Evolutionary conservation across 1,139 yeast genomes (phyloP).

Genomic region (Suhomyces bokatorum): DNA sequence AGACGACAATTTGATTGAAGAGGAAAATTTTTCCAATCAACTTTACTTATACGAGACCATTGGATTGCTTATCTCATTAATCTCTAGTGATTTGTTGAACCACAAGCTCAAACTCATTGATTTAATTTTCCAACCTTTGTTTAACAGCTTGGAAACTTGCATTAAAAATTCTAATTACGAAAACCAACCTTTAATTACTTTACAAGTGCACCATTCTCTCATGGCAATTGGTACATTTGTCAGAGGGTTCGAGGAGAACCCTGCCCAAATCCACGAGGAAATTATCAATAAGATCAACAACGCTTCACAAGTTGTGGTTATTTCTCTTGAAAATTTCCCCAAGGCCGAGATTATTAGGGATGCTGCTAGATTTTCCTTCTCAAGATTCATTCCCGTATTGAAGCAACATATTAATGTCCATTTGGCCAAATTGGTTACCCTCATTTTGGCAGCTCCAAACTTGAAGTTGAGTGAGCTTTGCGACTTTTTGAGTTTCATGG

Average conservation of each 20-base stretch:
- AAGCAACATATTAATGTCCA: slow-evolving; percentile 48
- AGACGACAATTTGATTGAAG: slow-evolving; percentile 54
- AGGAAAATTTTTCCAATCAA: slow-evolving; percentile 74
- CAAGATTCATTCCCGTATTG: slow-evolving; percentile 79
- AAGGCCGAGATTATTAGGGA: slow-evolving; percentile 74
- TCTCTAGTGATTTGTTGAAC: slow-evolving; percentile 32
- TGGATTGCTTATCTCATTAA: slow-evolving; percentile 63
- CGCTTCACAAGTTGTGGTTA: slow-evolving; percentile 80
- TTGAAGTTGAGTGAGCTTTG: slow-evolving; percentile 65
- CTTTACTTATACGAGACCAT: slow-evolving; percentile 79
- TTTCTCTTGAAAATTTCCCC: slow-evolving; percentile 75
- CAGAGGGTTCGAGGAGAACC: slow-evolving; percentile 68
- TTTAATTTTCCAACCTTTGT: slow-evolving; percentile 73
- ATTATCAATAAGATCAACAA: slow-evolving; percentile 58
- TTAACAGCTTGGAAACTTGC: slow-evolving; percentile 68
- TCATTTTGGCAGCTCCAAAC: slow-evolving; percentile 68
- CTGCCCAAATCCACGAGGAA: slow-evolving; percentile 28
- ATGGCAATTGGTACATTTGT: slow-evolving; percentile 90
- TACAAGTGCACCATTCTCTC: slow-evolving; percentile 83
- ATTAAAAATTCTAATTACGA: slow-evolving; percentile 37
- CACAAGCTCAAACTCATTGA: slow-evolving; percentile 54
- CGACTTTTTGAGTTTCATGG: slow-evolving; percentile 82
- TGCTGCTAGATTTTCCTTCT: slow-evolving; percentile 82
- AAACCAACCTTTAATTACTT: slow-evolving; percentile 46
- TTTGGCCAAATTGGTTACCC: slow-evolving; percentile 70